Evolutionary conservation across 2,329 filamentous ascomycete species (phyloP), one percentile per base, ranked within the genome.

Genomic region (Lasiodiplodia sp.): DNA sequence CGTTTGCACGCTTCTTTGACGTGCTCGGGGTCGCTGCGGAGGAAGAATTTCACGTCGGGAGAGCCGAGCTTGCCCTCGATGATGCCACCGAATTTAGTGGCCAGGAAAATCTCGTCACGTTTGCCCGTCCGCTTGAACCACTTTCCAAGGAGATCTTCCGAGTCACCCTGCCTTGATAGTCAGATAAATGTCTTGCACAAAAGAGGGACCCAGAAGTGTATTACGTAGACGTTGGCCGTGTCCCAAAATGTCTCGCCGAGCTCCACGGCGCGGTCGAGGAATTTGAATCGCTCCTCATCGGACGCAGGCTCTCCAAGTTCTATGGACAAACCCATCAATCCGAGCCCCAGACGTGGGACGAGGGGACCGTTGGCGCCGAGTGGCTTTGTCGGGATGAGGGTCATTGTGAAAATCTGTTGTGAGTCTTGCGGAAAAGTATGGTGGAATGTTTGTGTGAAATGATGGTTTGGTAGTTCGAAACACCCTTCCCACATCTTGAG

Each of bases 81-180:
- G 49, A 52, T 52, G 68, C 82, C 80, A 56, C 78, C 86, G 72
- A 87, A 87, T 74, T 88, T 87, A 71, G 85, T 83, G 0, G 85
- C 84, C n/a, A 86, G 77, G 75, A 70, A 72, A 5, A 70, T 67
- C 3, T 70, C 63, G n/a, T 60, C 38, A 4, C 70, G 65, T 23
- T 69, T 68, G 23, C 58, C 66, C 44, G 66, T 66, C 31, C 71
- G 72, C 47, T 72, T 70, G 70, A 79, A 79, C 76, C 76, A 79
- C 51, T 75, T 76, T 8, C 74, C 72, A 0, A 80, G 51, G 3
- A 80, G 71, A 38, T 76, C 74, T 63, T 80, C 78, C 55, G 68
- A 78, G 69, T 80, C 78, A 25, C 73, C 76, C 68, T 73, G 49
- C n/a, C 8, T 25, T 25, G n/a, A 7, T 25, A 4, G 14, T 52